Conservation (phyloP, 345 rosid species). For the Eucalyptus sp. region DNA sequence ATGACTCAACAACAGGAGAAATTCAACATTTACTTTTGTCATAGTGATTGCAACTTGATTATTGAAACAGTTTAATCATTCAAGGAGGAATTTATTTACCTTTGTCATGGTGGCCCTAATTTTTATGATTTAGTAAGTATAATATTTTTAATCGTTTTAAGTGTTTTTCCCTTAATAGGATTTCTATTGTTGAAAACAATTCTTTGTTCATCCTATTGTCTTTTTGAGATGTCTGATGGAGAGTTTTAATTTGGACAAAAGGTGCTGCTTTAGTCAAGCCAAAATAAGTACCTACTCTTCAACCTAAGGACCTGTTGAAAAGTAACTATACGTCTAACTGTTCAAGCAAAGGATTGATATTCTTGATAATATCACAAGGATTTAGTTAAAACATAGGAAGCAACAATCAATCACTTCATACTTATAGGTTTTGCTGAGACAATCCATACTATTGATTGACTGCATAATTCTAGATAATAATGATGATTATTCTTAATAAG, state of each 20-base stretch:
- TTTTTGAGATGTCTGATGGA: background rate
- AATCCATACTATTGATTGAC: background rate
- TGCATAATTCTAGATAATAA: background rate
- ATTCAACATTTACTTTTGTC: background rate
- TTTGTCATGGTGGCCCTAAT: background rate
- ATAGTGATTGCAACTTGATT: background rate
- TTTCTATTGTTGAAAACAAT: background rate
- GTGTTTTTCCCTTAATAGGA: background rate
- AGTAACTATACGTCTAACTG: background rate
- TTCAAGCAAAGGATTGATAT: background rate
- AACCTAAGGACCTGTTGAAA: background rate
- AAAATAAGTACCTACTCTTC: background rate
- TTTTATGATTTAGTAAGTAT: background rate
- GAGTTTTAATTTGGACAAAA: background rate
- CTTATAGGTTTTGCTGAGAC: background rate
- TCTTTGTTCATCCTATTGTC: background rate
- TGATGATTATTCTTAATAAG: background rate
- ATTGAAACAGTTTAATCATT: background rate
- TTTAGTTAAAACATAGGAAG: background rate
- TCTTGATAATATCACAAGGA: background rate
- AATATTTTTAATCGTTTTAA: background rate
- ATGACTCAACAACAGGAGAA: background rate
- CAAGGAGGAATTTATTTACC: background rate
- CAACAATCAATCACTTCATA: background rate
- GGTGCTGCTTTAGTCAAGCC: background rate